Conservation (phyloP, 306 rosid species). For the Begonia masoniana region DNA sequence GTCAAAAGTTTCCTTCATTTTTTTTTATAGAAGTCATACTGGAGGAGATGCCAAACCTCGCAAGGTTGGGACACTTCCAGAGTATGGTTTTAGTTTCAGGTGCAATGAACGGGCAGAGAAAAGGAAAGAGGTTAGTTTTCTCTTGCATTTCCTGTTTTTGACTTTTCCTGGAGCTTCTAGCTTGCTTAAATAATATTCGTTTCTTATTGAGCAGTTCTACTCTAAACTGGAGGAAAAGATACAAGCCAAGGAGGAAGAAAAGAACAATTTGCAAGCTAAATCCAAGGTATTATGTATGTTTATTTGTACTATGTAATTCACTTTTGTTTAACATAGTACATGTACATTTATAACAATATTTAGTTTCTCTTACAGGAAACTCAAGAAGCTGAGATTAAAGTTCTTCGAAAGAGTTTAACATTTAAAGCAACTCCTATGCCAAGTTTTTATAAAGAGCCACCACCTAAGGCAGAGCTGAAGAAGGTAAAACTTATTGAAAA, state of each 20-base stretch:
- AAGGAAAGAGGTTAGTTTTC: constrained; percentile 57
- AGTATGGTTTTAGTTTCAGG: constrained; percentile 86
- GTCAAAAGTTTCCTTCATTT: constrained; percentile 27
- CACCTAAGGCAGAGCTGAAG: constrained; percentile 56
- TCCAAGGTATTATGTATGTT: constrained; percentile 48
- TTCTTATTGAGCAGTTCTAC: constrained; percentile 58
- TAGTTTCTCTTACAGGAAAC: constrained; percentile 48
- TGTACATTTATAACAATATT: neutral
- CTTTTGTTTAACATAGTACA: too few species aligned
- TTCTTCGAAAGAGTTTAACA: constrained; percentile 45
- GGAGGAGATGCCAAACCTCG: constrained; percentile 51
- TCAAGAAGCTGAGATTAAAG: constrained; percentile 70
- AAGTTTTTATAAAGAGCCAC: constrained; percentile 69
- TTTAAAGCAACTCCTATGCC: constrained; percentile 84
- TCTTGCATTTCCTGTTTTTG: neutral
- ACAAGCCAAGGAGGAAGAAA: constrained; percentile 90
- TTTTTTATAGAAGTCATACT: constrained; percentile 33
- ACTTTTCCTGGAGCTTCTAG: constrained; percentile 3
- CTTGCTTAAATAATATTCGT: constrained; percentile 6
- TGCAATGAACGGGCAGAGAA: constrained; percentile 92
- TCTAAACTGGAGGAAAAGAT: constrained; percentile 91
- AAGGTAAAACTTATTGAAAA: constrained; percentile 25
- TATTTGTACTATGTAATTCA: too few species aligned
- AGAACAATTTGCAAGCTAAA: constrained; percentile 77
- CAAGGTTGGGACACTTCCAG: constrained; percentile 60